phyloP scores from a whole-genome alignment of 106 monocot species.

The Dendrobium nobile region DNA sequence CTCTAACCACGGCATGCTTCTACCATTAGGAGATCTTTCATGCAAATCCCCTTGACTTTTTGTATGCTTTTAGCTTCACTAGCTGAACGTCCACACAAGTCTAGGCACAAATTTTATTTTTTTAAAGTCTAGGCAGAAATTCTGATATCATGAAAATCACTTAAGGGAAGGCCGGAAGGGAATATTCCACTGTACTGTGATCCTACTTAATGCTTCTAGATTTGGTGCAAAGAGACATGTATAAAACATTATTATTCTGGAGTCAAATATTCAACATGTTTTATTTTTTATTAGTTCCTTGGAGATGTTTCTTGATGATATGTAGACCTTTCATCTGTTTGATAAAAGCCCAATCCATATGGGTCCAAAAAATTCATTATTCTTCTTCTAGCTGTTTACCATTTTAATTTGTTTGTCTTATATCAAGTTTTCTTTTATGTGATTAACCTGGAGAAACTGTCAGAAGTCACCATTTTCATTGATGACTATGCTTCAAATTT shows the following conservation, averaged over 20 bases:
- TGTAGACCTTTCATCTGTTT: background rate
- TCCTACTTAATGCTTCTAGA: no score
- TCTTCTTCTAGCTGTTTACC: background rate
- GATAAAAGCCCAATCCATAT: background rate
- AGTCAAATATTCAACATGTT: background rate
- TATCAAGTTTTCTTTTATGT: background rate
- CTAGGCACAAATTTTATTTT: no score
- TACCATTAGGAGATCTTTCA: no score
- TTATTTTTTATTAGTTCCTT: background rate
- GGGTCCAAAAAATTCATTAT: background rate
- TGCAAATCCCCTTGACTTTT: no score
- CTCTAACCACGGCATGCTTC: no score
- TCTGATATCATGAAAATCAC: no score
- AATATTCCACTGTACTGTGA: no score
- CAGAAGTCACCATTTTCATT: background rate
- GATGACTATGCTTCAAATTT: background rate
- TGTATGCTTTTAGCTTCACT: no score
- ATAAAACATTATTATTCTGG: background rate
- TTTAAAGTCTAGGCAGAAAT: no score
- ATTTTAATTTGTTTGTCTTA: background rate
- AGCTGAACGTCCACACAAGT: no score
- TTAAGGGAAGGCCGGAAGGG: no score
- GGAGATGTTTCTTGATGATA: no score
- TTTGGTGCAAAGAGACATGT: background rate
- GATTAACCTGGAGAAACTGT: background rate